Conservation (phyloP, 2,329 filamentous ascomycete genomes). For the Monilinia vaccinii-corymbosi region DNA sequence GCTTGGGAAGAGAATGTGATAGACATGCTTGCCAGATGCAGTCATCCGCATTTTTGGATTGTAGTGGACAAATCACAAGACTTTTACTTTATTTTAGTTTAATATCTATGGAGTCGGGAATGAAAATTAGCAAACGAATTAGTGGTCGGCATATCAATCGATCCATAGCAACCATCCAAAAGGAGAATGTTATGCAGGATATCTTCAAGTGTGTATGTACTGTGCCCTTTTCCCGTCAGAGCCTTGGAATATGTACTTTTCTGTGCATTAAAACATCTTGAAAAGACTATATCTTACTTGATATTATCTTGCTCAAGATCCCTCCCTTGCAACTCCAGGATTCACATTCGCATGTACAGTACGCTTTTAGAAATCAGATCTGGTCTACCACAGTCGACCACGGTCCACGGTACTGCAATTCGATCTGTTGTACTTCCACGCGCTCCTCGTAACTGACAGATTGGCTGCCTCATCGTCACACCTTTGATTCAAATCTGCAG, state of each 20-base stretch:
- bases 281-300: neutral
- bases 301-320: neutral
- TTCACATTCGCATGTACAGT: neutral
- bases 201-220: constrained; percentile 3
- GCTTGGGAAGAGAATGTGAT: constrained; percentile 10
- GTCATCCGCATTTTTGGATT: constrained; percentile 9
- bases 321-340: neutral
- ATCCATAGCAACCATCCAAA: neutral
- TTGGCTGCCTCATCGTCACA: constrained; percentile 41
- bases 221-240: neutral
- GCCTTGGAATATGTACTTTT: neutral
- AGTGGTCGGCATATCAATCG: constrained; percentile 1
- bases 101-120: neutral
- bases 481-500: constrained; percentile 43
- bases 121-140: neutral
- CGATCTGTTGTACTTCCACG: constrained; percentile 7
- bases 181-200: constrained; percentile 1
- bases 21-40: constrained; percentile 10
- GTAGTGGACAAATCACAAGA: constrained; percentile 8
- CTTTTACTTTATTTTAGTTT: constrained; percentile 1
- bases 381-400: neutral
- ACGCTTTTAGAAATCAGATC: neutral
- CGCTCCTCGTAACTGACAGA: constrained; percentile 11
- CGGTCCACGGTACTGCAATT: constrained; percentile 6
- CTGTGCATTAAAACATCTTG: neutral